These are phyloP conservation scores for Cytospora mali DNA, from an alignment of 2,329 filamentous ascomycete species.

Conservation along the genomic window DNA sequence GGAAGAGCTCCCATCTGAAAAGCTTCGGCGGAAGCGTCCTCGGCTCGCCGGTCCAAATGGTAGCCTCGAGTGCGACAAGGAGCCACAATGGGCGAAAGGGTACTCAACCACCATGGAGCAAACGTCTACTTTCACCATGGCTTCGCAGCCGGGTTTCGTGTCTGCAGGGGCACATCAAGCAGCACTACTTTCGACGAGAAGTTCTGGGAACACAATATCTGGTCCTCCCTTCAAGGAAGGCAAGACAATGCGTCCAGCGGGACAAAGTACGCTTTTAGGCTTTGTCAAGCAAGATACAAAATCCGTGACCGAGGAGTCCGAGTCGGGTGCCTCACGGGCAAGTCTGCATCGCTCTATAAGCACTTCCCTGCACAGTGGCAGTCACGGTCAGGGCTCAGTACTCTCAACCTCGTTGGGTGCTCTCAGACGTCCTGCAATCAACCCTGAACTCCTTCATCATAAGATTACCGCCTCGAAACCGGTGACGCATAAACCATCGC, in stretches of 20 bases:
- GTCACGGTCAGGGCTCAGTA: background rate
- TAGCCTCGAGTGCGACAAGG: conserved; percentile 35
- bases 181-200: conserved; percentile 39
- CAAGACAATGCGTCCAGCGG: conserved; percentile 30
- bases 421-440: conserved; percentile 1
- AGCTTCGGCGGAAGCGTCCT: conserved; percentile 34
- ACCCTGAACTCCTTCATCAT: conserved; percentile 37
- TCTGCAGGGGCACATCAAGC: conserved; percentile 59
- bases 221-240: conserved; percentile 33
- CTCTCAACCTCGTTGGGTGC: background rate
- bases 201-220: conserved; percentile 31
- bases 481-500: conserved; percentile 37
- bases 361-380: background rate
- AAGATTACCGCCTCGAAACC: conserved; percentile 45
- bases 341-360: background rate
- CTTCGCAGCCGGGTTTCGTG: conserved; percentile 62
- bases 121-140: conserved; percentile 60
- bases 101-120: conserved; percentile 66
- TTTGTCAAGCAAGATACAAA: conserved; percentile 19
- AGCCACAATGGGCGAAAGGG: conserved; percentile 44
- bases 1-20: conserved; percentile 42
- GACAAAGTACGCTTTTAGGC: conserved; percentile 21
- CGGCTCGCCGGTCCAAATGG: conserved; percentile 36
- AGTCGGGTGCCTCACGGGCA: background rate
- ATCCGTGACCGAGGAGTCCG: background rate